A percentile compares a stretch with the other conserved stretches of the same genome.
Evolutionary conservation across 805 yeast species (phyloP).

Genomic region (Metschnikowia borealis): DNA sequence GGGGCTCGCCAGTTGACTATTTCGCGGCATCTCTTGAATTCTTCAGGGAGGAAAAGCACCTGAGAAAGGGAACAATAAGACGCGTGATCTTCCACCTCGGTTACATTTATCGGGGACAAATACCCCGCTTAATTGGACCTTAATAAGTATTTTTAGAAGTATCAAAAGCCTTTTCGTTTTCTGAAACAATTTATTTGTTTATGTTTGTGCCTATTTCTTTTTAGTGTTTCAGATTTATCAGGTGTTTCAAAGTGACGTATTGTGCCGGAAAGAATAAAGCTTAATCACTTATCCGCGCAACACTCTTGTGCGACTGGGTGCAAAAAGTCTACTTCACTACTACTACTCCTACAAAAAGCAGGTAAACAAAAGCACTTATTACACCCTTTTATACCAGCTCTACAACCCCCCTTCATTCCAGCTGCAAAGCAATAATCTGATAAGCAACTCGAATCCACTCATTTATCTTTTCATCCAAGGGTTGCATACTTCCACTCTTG

Average conservation of each 20-base stretch:
- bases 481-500: not conserved
- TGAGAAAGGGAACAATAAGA: not conserved
- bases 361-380: not conserved
- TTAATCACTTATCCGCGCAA: not conserved
- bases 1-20: not conserved
- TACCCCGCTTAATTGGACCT: no score
- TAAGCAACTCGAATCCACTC: not conserved
- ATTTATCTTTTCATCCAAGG: not conserved
- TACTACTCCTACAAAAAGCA: not conserved
- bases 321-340: not conserved
- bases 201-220: no score
- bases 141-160: no score
- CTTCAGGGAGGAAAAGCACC: not conserved
- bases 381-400: not conserved
- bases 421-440: not conserved
- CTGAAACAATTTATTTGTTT: no score
- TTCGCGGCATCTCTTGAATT: not conserved
- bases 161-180: no score
- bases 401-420: not conserved
- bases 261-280: not conserved
- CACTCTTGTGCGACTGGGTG: constrained; percentile 1
- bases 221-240: not conserved
- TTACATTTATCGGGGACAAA: no score
- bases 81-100: no score
- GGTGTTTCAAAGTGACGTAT: not conserved